These are phyloP conservation scores for Curvularia sp. DNA, from an alignment of 2,329 filamentous ascomycete species.

Conservation along the genomic window DNA sequence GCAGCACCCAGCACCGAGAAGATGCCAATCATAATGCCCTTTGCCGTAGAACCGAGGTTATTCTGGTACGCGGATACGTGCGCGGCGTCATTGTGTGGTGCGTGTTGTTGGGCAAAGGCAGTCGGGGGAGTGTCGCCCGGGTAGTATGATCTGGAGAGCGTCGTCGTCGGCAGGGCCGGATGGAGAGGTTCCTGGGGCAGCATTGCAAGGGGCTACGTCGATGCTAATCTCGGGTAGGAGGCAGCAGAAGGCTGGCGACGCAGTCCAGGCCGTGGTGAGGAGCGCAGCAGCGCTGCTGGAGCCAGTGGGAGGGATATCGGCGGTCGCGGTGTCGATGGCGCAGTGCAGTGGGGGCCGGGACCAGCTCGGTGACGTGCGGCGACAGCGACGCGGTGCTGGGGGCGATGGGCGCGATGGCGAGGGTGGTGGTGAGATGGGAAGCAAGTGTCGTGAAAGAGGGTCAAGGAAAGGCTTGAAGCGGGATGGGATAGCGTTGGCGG, in stretches of 20 bases:
- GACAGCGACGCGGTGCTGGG: slow-evolving; percentile 19
- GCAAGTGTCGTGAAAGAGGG: slow-evolving; percentile 17
- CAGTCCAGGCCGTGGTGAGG: slow-evolving; percentile 20
- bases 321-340: slow-evolving; percentile 17
- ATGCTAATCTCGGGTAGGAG: slow-evolving; percentile 10
- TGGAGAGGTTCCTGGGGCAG: slow-evolving; percentile 41
- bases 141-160: slow-evolving; percentile 41
- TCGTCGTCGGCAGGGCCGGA: slow-evolving; percentile 40
- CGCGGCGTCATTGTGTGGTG: slow-evolving; percentile 32
- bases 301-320: slow-evolving; percentile 19
- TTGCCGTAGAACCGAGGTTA: slow-evolving; percentile 62
- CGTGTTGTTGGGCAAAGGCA: slow-evolving; percentile 20
- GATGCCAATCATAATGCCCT: slow-evolving; percentile 91
- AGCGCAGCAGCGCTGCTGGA: slow-evolving; percentile 35
- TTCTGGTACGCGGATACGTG: slow-evolving; percentile 35
- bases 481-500: slow-evolving; percentile 7
- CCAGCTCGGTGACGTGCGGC: slow-evolving; percentile 31
- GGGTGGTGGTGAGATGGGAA: slow-evolving; percentile 13
- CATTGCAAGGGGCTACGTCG: slow-evolving; percentile 33
- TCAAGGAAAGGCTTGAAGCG: slow-evolving; percentile 12
- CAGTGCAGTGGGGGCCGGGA: slow-evolving; percentile 34
- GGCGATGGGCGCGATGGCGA: slow-evolving; percentile 17
- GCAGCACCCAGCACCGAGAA: slow-evolving; percentile 94
- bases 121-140: slow-evolving; percentile 32
- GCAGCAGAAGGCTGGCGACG: slow-evolving; percentile 15